phyloP scores from a whole-genome alignment of 371 early-diverging fungal species.

The Mucor velutinosus region DNA sequence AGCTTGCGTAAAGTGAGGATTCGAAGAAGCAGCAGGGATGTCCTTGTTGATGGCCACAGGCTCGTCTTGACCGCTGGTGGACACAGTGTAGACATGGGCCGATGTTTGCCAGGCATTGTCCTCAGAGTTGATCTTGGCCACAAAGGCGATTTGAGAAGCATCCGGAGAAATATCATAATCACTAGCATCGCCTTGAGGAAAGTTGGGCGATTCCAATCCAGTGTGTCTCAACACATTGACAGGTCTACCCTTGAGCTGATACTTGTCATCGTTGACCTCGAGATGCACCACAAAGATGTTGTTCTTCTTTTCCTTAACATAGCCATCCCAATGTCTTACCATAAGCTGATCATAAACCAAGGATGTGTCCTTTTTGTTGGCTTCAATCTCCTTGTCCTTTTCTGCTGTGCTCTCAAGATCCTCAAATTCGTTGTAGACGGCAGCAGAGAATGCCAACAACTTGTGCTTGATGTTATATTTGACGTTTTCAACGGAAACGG shows the following conservation, averaged over 20 bases:
- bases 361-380: slow-evolving; percentile 53
- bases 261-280: slow-evolving; percentile 28
- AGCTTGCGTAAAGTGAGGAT: slow-evolving; percentile 66
- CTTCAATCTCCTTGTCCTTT: slow-evolving; percentile 42
- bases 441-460: slow-evolving; percentile 57
- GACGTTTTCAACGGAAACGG: slow-evolving; percentile 47
- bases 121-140: slow-evolving; percentile 62
- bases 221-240: slow-evolving; percentile 54
- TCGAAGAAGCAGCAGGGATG: slow-evolving; percentile 64
- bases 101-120: slow-evolving; percentile 83
- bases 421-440: slow-evolving; percentile 50
- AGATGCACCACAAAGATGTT: slow-evolving; percentile 59
- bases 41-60: slow-evolving; percentile 59
- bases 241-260: slow-evolving; percentile 36
- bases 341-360: slow-evolving; percentile 64
- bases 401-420: slow-evolving; percentile 46
- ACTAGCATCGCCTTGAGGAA: slow-evolving; percentile 62
- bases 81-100: slow-evolving; percentile 68
- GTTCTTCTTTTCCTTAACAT: slow-evolving; percentile 54
- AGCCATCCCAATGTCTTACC: slow-evolving; percentile 77
- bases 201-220: slow-evolving; percentile 57
- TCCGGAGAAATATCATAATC: slow-evolving; percentile 69
- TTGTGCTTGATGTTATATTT: slow-evolving; percentile 46
- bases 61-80: slow-evolving; percentile 43
- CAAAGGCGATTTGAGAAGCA: slow-evolving; percentile 70